Base-by-base conservation (phyloP, 306 rosid genomes). In the Begonia fuchsioides region DNA sequence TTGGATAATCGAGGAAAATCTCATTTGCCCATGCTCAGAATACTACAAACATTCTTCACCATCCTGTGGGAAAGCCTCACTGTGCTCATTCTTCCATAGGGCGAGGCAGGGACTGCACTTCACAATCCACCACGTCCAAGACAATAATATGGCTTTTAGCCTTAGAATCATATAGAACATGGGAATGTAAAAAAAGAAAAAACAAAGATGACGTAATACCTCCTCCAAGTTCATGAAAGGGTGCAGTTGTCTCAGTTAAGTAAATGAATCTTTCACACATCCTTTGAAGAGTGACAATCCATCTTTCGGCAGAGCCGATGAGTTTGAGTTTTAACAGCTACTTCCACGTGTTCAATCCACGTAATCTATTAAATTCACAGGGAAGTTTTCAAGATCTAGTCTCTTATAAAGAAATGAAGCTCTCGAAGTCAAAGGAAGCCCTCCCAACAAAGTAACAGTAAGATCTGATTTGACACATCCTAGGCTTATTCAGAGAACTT, bases 321-420 rank as follows among this genome's bases (percentile, higher is more conserved):
- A 12, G 72, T 69, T 41, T 75, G 78, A 16, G 20, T 32, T 55
- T 50, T 69, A 11, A 83, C 83, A 44, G 71, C 76, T 16, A 83
- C 85, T 55, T 77, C 74, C 16, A 80, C 80, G 51, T 80, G 94
- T 54, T 87, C 96, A 9, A 77, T 66, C 94, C 94, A 87, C 12
- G 81, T 62, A 43, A 87, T 66, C 94, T 83, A 51, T 49, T 12
- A 47, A 43, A 41, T n/a, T 32, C 12, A 40, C 8, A n/a, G 11
- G 35, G 35, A 4, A 3, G 35, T 26, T 4, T 26, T 26, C 7
- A 4, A 26, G 35, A 26, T 26, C 35, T 4, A 5, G 35, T 26
- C 3, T 26, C 35, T 26, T n/a, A n/a, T n/a, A n/a, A 20, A 20
- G 32, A 20, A 20, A 20, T 20, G 32, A 20, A 20, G 32, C 5